Evolutionary conservation across 2,329 filamentous ascomycete genomes (phyloP).

Genomic region (Colletotrichum euphorbiae): DNA sequence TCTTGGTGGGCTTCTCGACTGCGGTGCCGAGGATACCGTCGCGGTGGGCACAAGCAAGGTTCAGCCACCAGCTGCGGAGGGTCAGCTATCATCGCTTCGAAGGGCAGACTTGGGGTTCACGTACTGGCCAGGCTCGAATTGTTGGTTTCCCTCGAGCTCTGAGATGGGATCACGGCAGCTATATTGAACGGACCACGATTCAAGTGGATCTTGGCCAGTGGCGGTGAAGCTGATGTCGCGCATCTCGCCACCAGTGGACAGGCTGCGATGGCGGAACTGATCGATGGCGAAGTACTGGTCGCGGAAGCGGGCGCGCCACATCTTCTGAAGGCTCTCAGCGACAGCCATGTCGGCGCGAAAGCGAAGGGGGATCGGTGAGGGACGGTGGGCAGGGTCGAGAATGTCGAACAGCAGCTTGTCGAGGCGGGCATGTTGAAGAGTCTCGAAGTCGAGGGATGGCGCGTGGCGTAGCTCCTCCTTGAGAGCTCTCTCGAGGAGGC

Average conservation of each 20-base stretch:
- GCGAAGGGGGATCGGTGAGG: conserved; percentile 44
- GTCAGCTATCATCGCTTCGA: conserved; percentile 39
- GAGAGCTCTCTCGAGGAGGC: conserved; percentile 53
- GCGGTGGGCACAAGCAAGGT: conserved; percentile 65
- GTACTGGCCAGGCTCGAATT: conserved; percentile 63
- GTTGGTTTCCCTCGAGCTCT: conserved; percentile 53
- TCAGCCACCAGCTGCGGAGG: conserved; percentile 66
- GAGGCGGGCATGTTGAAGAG: conserved; percentile 53
- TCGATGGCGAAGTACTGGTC: conserved; percentile 60
- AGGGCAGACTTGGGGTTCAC: conserved; percentile 40
- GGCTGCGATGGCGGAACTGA: conserved; percentile 51
- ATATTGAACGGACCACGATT: conserved; percentile 53
- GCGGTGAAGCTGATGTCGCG: conserved; percentile 55
- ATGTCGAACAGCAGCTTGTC: conserved; percentile 59
- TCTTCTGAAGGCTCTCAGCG: conserved; percentile 54
- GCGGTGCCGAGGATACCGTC: conserved; percentile 64
- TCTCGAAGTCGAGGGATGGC: conserved; percentile 52
- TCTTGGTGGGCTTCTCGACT: conserved; percentile 58
- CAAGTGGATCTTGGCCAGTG: conserved; percentile 45
- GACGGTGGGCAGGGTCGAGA: conserved; percentile 47
- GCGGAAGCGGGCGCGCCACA: conserved; percentile 58
- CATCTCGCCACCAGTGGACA: conserved; percentile 54
- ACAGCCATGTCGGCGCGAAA: conserved; percentile 50
- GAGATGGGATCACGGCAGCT: conserved; percentile 48
- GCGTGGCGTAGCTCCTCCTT: conserved; percentile 51